phyloP scores from a whole-genome alignment of 2,329 filamentous ascomycete species.

The Aspergillus fijiensis region DNA sequence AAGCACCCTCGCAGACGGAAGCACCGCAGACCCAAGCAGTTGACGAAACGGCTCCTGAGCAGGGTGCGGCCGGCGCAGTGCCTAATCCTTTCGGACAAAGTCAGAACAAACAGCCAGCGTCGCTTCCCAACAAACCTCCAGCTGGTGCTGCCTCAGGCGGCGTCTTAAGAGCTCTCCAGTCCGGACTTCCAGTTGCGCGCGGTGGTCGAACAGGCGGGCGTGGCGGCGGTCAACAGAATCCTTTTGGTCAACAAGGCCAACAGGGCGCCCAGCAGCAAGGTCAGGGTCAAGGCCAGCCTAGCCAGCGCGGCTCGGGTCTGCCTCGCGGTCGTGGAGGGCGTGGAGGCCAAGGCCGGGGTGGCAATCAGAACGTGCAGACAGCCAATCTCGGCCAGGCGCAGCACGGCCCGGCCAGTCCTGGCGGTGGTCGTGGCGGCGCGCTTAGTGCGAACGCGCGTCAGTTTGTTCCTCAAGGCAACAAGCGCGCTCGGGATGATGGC shows the following conservation, averaged over 20 bases:
- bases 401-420: constrained; percentile 28
- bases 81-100: constrained; percentile 30
- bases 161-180: constrained; percentile 45
- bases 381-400: constrained; percentile 31
- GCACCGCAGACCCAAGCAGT: constrained; percentile 21
- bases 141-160: constrained; percentile 42
- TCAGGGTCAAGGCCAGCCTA: constrained; percentile 20
- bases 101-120: constrained; percentile 26
- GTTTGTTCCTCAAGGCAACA: constrained; percentile 59
- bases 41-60: constrained; percentile 14
- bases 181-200: constrained; percentile 46
- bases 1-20: constrained; percentile 14
- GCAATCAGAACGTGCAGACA: constrained; percentile 45
- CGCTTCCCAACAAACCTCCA: constrained; percentile 35
- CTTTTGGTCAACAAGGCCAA: constrained; percentile 28
- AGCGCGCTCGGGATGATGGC: constrained; percentile 56
- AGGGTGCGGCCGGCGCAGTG: constrained; percentile 12
- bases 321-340: constrained; percentile 49
- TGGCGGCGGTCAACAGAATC: constrained; percentile 35
- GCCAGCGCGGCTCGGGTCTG: constrained; percentile 39
- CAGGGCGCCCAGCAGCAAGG: constrained; percentile 29
- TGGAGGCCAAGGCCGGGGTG: constrained; percentile 36
- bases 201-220: constrained; percentile 44
- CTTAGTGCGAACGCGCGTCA: constrained; percentile 53
- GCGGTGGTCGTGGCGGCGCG: constrained; percentile 34